These are phyloP conservation scores for Globisporangium spiculum DNA, from an alignment of 352 stramenopile genomes.

Conservation along the genomic window DNA sequence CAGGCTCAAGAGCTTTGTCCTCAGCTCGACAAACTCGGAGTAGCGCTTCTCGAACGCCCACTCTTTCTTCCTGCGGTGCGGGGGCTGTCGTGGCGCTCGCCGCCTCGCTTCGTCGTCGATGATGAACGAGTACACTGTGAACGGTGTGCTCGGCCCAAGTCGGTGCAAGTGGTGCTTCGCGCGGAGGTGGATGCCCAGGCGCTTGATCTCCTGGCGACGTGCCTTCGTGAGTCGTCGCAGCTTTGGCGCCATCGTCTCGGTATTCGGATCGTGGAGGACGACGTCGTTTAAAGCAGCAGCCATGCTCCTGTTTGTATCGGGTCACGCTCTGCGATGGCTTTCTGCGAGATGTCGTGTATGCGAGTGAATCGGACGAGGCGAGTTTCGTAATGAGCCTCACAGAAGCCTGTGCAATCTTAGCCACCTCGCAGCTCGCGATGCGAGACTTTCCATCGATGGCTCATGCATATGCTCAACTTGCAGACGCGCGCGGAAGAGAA, in stretches of 20 bases:
- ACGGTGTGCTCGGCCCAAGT: constrained; percentile 25
- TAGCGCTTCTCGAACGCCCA: constrained; percentile 4
- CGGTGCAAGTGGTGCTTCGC: constrained; percentile 27
- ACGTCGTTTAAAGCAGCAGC: neutral
- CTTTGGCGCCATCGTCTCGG: neutral
- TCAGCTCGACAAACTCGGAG: neutral
- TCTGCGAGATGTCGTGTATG: too few species aligned
- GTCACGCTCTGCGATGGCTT: too few species aligned
- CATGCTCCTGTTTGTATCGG: too few species aligned
- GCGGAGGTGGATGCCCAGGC: constrained; percentile 44
- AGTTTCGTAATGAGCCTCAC: too few species aligned
- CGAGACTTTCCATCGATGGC: too few species aligned
- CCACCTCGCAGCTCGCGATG: too few species aligned
- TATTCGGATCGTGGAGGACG: neutral
- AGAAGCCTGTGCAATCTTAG: too few species aligned
- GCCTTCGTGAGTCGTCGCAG: constrained; percentile 24
- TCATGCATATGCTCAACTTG: too few species aligned
- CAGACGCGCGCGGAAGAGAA: too few species aligned
- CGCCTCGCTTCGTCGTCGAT: constrained; percentile 13
- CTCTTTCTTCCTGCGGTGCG: neutral
- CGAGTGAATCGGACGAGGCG: too few species aligned
- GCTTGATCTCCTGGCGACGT: constrained; percentile 45
- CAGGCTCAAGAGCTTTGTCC: neutral
- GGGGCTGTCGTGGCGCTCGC: neutral
- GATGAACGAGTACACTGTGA: constrained; percentile 45